Base-by-base conservation (phyloP, 257 asterid genomes). In the Solanum etuberosum region DNA sequence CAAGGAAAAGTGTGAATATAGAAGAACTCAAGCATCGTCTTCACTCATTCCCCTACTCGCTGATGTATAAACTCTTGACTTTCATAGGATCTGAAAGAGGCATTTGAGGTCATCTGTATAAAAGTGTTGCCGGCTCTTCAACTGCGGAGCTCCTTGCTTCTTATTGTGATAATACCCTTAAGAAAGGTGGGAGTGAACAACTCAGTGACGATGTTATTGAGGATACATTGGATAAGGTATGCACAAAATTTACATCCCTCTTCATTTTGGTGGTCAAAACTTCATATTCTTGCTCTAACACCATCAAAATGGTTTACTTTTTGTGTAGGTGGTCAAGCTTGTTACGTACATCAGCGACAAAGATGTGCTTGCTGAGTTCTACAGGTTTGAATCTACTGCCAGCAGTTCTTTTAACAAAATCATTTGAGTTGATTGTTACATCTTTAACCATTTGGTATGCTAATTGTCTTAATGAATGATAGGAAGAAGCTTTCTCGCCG, bases 401-500 rank as follows among this genome's bases (percentile, higher is more conserved):
- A 76, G 59, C 27, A 85, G 76, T 77, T 73, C 76, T 8, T 40
- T 23, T 46, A 23, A 76, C 31, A 80, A 25, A 46, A 80, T 29
- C 70, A 31, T 18, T 80, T 67, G 84, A 14, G 68, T 61, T 48
- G 74, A 46, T 83, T 21, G 68, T 81, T 83, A 85, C 61, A 3
- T 43, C 10, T 83, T 57, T 84, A 40, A 77, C 54, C 42, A 29
- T 40, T 76, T 73, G 12, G 31, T 31, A 42, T 61, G 46, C 42
- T 29, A 32, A 78, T 14, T 89, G 61, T 43, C 12, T 87, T 65
- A 35, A 31, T 57, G 61, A 38, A 61, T 65, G 78, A 84, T 67
- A 92, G 95, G 91, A 94, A 92, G 90, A 94, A 90, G 90, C 92
- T 94, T 31, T 90, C 94, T 78, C 94, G 94, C 6, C 92, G 97